Evolutionary conservation across 2,329 filamentous ascomycete species (phyloP).

Genomic region (Elsinoe perseae): DNA sequence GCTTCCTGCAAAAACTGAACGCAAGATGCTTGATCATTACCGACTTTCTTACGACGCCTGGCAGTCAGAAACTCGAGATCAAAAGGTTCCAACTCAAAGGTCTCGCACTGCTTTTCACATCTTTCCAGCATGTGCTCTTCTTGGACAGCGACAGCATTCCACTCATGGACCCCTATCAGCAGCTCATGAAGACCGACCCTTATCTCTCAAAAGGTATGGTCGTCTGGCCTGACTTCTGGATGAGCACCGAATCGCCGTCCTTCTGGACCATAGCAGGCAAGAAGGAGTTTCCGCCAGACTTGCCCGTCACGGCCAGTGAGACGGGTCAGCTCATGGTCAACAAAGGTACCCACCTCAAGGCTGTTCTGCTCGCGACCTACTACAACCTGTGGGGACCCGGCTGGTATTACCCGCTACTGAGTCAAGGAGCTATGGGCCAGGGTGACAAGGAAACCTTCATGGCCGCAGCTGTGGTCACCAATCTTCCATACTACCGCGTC

Average conservation of each 20-base stretch:
- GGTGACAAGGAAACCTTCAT: conserved; percentile 48
- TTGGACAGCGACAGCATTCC: conserved; percentile 44
- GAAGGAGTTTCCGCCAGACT: conserved; percentile 28
- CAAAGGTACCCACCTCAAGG: conserved; percentile 36
- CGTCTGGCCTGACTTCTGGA: conserved; percentile 44
- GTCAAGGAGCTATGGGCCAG: conserved; percentile 41
- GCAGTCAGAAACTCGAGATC: conserved; percentile 27
- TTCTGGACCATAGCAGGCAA: conserved; percentile 35
- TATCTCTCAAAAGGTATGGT: conserved; percentile 38
- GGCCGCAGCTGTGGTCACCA: conserved; percentile 36
- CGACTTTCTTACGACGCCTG: conserved; percentile 30
- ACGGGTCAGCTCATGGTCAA: conserved; percentile 41
- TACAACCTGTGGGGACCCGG: conserved; percentile 43
- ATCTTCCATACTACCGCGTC: conserved; percentile 38
- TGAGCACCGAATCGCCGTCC: conserved; percentile 31
- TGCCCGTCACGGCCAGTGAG: conserved; percentile 34
- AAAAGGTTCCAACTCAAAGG: conserved; percentile 42
- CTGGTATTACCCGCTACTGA: conserved; percentile 40
- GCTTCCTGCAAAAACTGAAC: conserved; percentile 37
- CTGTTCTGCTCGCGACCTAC: conserved; percentile 41
- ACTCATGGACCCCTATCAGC: conserved; percentile 33
- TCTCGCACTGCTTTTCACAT: conserved; percentile 43
- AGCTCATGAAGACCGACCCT: conserved; percentile 35
- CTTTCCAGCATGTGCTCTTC: conserved; percentile 44
- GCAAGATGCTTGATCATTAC: conserved; percentile 40